Percentiles rank a stretch among this genome's conserved stretches.
These are phyloP conservation scores for Stylonectria norvegica DNA, from an alignment of 2,329 filamentous ascomycete genomes.

Conservation along the genomic window DNA sequence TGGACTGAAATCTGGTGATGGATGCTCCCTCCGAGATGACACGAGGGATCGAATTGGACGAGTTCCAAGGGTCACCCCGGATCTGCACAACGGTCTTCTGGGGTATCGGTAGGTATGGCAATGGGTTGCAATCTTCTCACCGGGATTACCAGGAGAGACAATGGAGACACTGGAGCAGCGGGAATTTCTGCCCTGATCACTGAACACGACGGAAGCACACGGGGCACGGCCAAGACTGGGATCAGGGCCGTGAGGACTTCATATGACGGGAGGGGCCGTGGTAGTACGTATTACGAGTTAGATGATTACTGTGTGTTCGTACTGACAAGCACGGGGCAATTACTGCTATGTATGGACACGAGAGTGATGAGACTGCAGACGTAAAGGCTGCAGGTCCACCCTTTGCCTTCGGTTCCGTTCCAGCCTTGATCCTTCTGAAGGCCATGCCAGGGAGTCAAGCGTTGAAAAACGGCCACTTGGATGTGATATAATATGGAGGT, in stretches of 20 bases:
- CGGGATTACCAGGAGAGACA: conserved; percentile 6
- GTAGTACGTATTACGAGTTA: no score
- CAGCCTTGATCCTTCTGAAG: conserved; percentile 13
- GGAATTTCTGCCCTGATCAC: conserved; percentile 14
- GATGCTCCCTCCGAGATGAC: conserved; percentile 12
- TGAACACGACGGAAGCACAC: conserved; percentile 8
- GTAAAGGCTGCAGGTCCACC: no score
- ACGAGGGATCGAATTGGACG: conserved; percentile 20
- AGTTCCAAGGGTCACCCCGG: conserved; percentile 22
- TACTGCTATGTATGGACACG: conserved; percentile 1
- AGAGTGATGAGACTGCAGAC: no score
- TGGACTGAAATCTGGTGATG: conserved; percentile 3
- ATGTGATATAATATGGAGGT: no score
- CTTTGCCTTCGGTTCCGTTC: no score
- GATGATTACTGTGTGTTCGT: background rate
- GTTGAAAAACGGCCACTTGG: no score
- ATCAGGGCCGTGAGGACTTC: background rate
- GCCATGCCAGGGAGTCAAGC: no score
- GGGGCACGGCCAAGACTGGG: conserved; percentile 2
- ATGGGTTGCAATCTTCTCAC: background rate
- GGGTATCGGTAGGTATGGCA: conserved; percentile 9
- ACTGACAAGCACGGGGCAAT: background rate
- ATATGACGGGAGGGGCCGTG: no score
- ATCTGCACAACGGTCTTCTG: conserved; percentile 16
- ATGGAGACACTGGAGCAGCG: conserved; percentile 6